Base-by-base conservation (phyloP, 106 monocot genomes). In the Xerophyta viscosa region DNA sequence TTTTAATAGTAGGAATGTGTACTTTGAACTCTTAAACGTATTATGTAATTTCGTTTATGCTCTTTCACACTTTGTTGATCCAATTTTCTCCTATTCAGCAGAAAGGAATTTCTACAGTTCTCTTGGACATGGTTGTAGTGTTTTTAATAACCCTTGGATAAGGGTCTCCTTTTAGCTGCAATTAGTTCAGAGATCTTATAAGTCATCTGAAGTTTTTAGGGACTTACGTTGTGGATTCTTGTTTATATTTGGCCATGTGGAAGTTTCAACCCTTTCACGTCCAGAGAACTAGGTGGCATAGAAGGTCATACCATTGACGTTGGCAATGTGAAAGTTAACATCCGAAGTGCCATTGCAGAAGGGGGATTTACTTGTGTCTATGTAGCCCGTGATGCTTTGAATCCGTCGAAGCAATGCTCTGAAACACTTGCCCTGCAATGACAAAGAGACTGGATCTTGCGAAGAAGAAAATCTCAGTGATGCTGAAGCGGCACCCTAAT, bases 321-420 rank as follows among this genome's bases (percentile, higher is more conserved):
- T 12, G 82, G 90, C 63, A 86, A 65, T 37, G 30, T 76, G 33
- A 90, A 86, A 64, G 65, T 99, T 23, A 75, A 86, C 3, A 60
- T 99, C 11, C 69, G 61, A 14, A 88, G 86, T 66, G 69, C 48
- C 31, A 68, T 99, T 21, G 98, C 98, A 1, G 86, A 99, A 65
- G 98, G 98, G 8, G 98, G 98, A 6, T 99, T 99, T 58, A 90
- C 98, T 14, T 78, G 79, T 47, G 98, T 99, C 23, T 99, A 99
- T 39, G 63, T 86, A 17, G 86, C 79, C 2, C 65, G 68, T 26
- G 90, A 99, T 68, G 61, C 58, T 39, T 46, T 63, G 9, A 71
- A 80, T 39, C 22, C 52, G 7, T 74, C 90, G 0, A 90, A 74
- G 52, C 90, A 86, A 50, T 70, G 98, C 98, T 19, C 73, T 99